Percentiles rank a stretch among this genome's conserved stretches.
These are phyloP conservation scores for Bathelium albidoporum DNA, from an alignment of 495 filamentous ascomycete genomes.

Conservation along the genomic window DNA sequence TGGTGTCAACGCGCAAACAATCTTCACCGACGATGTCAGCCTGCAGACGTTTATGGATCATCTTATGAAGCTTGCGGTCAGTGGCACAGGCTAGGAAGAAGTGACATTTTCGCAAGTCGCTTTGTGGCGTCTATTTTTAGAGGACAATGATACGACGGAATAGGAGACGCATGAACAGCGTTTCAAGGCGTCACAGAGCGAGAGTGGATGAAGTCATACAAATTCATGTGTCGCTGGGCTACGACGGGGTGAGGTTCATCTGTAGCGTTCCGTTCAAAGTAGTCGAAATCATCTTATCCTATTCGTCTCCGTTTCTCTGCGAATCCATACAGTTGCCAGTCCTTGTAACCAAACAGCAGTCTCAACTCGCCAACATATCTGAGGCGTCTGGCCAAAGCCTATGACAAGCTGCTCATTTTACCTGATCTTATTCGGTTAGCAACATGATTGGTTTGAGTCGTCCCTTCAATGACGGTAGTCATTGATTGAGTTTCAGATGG, in stretches of 20 bases:
- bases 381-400: too few relatives aligned
- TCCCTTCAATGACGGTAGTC: too few relatives aligned
- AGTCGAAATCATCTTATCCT: not conserved
- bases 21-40: constrained; percentile 98
- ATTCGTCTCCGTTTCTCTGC: too few relatives aligned
- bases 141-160: not conserved
- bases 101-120: not conserved
- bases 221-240: not conserved
- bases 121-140: not conserved
- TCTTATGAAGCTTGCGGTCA: constrained; percentile 70
- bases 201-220: not conserved
- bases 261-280: not conserved
- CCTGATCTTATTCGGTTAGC: too few relatives aligned
- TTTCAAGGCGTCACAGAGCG: not conserved
- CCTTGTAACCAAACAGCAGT: too few relatives aligned
- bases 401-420: too few relatives aligned
- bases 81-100: constrained; percentile 17
- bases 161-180: not conserved
- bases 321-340: too few relatives aligned
- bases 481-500: too few relatives aligned
- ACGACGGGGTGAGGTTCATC: not conserved
- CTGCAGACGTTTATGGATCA: constrained; percentile 99
- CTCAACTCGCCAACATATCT: too few relatives aligned
- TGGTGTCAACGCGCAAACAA: constrained; percentile 91
- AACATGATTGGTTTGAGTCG: too few relatives aligned